Conservation (phyloP, 2,329 filamentous ascomycete species). For the Colletotrichum neosansevieriae region DNA sequence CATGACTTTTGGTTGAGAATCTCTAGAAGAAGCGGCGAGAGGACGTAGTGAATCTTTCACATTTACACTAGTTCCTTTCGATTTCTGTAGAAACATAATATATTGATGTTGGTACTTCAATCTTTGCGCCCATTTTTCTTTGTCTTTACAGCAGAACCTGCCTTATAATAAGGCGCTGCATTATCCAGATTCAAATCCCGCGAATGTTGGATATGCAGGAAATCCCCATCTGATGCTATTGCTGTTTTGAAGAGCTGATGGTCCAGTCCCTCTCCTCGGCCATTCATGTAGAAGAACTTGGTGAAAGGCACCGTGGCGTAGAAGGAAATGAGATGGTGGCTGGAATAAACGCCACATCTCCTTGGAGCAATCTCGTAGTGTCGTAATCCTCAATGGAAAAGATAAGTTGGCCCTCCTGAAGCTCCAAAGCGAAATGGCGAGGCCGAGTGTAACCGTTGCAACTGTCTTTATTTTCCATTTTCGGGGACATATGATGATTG, state of each 20-base stretch:
- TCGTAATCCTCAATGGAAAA: constrained; percentile 42
- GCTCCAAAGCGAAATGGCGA: constrained; percentile 43
- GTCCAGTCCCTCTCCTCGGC: constrained; percentile 43
- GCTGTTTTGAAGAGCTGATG: constrained; percentile 41
- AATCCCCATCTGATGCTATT: constrained; percentile 42
- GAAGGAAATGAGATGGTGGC: constrained; percentile 40
- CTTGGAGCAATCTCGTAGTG: constrained; percentile 40
- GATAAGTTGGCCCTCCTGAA: constrained; percentile 45
- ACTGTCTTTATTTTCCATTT: constrained; percentile 15
- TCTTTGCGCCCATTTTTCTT: too few species aligned
- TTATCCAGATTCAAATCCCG: too few species aligned
- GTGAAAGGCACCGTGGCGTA: constrained; percentile 45
- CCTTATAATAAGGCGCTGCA: too few species aligned
- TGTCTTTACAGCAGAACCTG: too few species aligned
- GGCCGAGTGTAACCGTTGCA: background rate
- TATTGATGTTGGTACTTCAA: too few species aligned
- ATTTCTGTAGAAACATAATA: too few species aligned
- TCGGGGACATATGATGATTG: constrained; percentile 50
- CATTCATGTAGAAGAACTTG: constrained; percentile 46
- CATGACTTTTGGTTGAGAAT: constrained; percentile 44
- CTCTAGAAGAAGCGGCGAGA: constrained; percentile 8
- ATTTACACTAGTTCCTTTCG: too few species aligned
- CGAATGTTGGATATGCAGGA: constrained; percentile 38
- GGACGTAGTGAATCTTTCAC: background rate
- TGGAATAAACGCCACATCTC: constrained; percentile 46